phyloP scores from a whole-genome alignment of 2,329 filamentous ascomycete genomes.

The Hirsutella rhossiliensis region DNA sequence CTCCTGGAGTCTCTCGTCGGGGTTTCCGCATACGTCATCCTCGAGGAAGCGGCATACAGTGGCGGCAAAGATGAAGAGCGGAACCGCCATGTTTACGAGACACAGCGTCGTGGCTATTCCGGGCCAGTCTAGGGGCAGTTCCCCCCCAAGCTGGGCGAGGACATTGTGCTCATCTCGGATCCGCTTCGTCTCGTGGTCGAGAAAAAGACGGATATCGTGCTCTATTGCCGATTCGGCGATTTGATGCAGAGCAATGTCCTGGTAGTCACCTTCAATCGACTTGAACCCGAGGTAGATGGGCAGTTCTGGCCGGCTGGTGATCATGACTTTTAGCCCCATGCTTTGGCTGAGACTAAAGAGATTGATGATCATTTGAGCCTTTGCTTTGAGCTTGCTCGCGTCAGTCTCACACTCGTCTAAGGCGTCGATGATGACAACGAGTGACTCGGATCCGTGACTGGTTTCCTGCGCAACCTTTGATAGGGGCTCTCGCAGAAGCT shows the following conservation, averaged over 20 bases:
- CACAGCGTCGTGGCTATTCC: background rate
- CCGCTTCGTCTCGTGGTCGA: background rate
- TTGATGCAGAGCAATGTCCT: constrained; percentile 22
- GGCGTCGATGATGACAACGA: constrained; percentile 23
- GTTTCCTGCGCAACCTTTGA: too few species aligned
- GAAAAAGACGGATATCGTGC: constrained; percentile 16
- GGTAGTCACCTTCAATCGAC: constrained; percentile 9
- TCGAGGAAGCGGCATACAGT: constrained; percentile 17
- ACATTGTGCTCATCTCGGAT: too few species aligned
- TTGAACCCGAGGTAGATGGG: constrained; percentile 23
- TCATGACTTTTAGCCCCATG: constrained; percentile 18
- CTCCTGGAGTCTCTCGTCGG: background rate
- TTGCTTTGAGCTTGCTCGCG: constrained; percentile 11
- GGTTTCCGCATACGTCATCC: constrained; percentile 1
- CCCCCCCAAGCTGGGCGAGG: too few species aligned
- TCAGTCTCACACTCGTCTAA: constrained; percentile 15
- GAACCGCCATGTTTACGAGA: constrained; percentile 16
- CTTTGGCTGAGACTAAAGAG: background rate
- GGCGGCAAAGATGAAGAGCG: constrained; percentile 23
- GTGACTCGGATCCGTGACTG: too few species aligned
- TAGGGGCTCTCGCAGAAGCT: constrained; percentile 24
- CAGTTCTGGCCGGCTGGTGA: constrained; percentile 30
- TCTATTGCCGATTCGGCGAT: constrained; percentile 16
- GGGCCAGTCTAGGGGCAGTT: too few species aligned
- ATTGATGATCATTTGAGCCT: constrained; percentile 19